Conservation (phyloP, 2,329 filamentous ascomycete species). For the Aspergillus tamarii region DNA sequence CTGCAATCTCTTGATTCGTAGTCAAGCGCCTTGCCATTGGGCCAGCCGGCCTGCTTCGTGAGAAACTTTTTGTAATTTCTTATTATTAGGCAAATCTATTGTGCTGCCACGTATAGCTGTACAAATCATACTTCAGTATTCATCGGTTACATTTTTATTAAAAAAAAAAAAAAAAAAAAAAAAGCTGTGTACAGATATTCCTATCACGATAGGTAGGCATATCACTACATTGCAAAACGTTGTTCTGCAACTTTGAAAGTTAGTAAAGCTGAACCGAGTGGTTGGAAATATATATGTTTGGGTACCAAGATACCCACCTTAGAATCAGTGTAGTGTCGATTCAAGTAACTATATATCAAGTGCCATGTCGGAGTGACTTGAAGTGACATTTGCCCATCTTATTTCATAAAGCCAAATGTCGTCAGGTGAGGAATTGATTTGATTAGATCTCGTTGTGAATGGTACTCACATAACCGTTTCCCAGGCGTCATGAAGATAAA, state of each 20-base stretch:
- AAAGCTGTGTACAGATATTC: too few species aligned
- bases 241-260: background rate
- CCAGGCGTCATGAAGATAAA: background rate
- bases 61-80: accelerated
- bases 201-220: too few species aligned
- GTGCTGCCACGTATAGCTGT: too few species aligned
- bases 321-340: background rate
- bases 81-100: too few species aligned
- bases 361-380: background rate
- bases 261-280: background rate
- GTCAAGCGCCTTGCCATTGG: conserved; percentile 53
- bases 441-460: too few species aligned
- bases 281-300: background rate
- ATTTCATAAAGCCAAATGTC: too few species aligned
- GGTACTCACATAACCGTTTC: background rate
- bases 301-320: background rate
- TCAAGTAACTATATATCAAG: background rate
- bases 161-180: too few species aligned
- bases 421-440: too few species aligned
- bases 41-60: background rate
- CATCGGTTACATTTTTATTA: too few species aligned
- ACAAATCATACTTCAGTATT: too few species aligned
- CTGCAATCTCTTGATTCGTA: conserved; percentile 57
- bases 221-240: too few species aligned
- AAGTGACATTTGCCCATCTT: too few species aligned